Conservation (phyloP, 345 rosid species). For the Eucalyptus dawsonii region DNA sequence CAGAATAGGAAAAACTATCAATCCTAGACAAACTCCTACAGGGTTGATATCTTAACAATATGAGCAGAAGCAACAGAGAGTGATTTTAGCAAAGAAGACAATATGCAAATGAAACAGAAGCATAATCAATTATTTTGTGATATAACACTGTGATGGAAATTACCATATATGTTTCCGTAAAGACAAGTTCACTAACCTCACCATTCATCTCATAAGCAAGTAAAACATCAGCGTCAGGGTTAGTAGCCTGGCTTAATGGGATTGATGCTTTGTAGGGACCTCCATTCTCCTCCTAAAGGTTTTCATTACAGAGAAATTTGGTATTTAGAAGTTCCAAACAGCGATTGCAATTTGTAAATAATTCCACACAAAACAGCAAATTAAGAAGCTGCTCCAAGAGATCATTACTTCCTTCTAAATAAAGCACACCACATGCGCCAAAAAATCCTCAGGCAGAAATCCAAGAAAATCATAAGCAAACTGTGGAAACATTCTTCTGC, state of each 20-base stretch:
- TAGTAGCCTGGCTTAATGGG: slow-evolving; percentile 80
- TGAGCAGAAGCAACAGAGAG: not conserved
- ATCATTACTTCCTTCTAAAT: not conserved
- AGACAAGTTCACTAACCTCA: slow-evolving; percentile 37
- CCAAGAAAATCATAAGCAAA: slow-evolving; percentile 18
- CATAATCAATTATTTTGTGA: not conserved
- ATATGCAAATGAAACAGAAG: slow-evolving; percentile 41
- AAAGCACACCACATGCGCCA: slow-evolving; percentile 8
- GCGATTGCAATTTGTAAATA: slow-evolving; percentile 62
- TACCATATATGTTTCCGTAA: not conserved
- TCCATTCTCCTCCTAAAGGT: slow-evolving; percentile 85
- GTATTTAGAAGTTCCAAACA: slow-evolving; percentile 51
- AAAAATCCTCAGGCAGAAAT: slow-evolving; percentile 85
- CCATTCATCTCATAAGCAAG: slow-evolving; percentile 99
- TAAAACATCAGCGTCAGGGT: slow-evolving; percentile 87
- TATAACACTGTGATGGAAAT: not conserved
- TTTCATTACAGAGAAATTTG: not conserved
- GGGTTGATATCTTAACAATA: not conserved
- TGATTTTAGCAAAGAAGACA: not conserved
- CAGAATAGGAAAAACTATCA: not conserved
- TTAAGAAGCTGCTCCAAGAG: not conserved
- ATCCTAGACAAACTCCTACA: not conserved
- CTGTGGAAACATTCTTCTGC: not conserved
- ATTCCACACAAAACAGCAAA: not conserved
- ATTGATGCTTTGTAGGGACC: slow-evolving; percentile 97